These are phyloP conservation scores for Lathyrus sativus DNA, from an alignment of 306 rosid genomes.

Conservation along the genomic window DNA sequence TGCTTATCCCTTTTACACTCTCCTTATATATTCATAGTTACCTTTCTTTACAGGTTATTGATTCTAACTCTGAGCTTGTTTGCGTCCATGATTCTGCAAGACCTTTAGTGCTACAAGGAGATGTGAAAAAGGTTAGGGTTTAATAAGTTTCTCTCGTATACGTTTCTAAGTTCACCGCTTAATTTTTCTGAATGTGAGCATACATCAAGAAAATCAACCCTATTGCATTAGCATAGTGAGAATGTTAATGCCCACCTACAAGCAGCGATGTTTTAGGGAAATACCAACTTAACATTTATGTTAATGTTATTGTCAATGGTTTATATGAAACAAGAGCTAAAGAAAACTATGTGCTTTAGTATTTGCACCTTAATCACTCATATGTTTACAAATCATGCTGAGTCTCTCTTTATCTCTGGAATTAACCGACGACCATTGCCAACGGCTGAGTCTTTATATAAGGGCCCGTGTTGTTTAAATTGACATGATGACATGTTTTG, in stretches of 20 bases:
- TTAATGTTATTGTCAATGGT: background rate
- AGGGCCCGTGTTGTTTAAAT: conserved; percentile 25
- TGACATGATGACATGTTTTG: background rate
- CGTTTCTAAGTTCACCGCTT: conserved; percentile 23
- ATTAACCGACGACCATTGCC: conserved; percentile 27
- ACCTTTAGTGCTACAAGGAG: conserved; percentile 65
- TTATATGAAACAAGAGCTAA: conserved; percentile 27
- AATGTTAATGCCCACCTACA: conserved; percentile 18
- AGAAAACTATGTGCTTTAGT: conserved; percentile 25
- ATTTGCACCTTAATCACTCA: conserved; percentile 7
- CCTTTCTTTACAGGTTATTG: conserved; percentile 64
- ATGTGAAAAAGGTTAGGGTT: conserved; percentile 67
- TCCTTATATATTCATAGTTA: conserved; percentile 21
- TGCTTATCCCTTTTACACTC: conserved; percentile 5
- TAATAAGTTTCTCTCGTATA: conserved; percentile 20
- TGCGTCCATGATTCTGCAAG: conserved; percentile 98
- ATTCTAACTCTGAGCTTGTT: conserved; percentile 77
- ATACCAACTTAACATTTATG: conserved; percentile 20
- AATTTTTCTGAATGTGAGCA: conserved; percentile 23
- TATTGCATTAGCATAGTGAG: conserved; percentile 27
- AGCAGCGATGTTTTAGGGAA: conserved; percentile 9
- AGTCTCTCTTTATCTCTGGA: conserved; percentile 18
- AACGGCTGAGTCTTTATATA: conserved; percentile 18
- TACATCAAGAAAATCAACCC: background rate
- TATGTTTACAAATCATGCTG: conserved; percentile 27